Conservation (phyloP, 2,329 filamentous ascomycete species). For the Neoscytalidium dimidiatum region DNA sequence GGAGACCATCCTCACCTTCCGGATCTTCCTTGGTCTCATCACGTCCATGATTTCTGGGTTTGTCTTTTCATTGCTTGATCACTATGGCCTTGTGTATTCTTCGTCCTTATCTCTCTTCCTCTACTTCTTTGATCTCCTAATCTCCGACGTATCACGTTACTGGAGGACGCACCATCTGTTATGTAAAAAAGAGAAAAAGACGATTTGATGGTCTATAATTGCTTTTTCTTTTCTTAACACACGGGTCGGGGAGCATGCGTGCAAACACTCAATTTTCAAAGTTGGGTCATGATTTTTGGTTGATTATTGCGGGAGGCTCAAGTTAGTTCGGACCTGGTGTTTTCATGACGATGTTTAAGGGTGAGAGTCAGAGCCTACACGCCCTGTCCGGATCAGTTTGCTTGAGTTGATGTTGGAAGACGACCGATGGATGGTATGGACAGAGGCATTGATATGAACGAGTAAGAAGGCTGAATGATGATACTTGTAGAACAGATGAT, state of each 20-base stretch:
- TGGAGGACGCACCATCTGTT: background rate
- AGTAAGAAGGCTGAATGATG: background rate
- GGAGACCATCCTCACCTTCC: background rate
- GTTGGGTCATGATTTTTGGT: background rate
- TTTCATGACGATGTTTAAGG: background rate
- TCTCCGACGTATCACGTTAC: background rate
- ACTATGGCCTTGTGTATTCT: conserved; percentile 3
- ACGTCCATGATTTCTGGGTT: background rate
- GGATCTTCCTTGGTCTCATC: background rate
- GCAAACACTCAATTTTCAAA: background rate
- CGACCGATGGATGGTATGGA: background rate
- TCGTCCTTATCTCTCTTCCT: conserved; percentile 5
- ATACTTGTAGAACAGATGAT: background rate
- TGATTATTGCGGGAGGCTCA: background rate
- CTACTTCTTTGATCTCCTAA: background rate
- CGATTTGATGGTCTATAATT: background rate
- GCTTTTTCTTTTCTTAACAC: background rate
- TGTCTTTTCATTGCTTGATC: background rate
- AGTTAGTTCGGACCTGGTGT: background rate
- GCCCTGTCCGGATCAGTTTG: too few relatives aligned
- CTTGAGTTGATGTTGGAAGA: background rate
- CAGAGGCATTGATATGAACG: background rate
- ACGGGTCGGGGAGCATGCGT: background rate
- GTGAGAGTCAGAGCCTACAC: too few relatives aligned
- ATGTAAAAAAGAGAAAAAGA: conserved; percentile 14